Percentiles rank a stretch among this genome's conserved stretches.
These are phyloP conservation scores for Delonix regia DNA, from an alignment of 306 rosid species.

Conservation along the genomic window DNA sequence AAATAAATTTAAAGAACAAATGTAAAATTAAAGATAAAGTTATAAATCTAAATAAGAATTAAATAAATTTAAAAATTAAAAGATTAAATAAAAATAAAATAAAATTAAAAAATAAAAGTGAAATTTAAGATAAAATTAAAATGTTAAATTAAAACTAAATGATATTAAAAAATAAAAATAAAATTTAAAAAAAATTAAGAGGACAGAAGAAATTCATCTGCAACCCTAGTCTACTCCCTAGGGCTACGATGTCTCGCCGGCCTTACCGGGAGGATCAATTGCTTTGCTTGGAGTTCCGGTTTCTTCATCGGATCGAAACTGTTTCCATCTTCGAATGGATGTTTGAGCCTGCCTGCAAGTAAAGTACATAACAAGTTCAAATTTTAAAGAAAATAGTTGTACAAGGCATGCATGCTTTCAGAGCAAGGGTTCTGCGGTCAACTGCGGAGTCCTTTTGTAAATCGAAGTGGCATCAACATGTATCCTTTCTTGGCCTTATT, in stretches of 20 bases:
- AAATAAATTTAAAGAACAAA: no score
- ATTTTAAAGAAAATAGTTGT: background rate
- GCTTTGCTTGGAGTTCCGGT: background rate
- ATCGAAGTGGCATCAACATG: conserved; percentile 47
- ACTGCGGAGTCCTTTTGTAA: conserved; percentile 35
- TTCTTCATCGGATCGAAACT: background rate
- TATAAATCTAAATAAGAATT: no score
- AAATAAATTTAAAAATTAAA: no score
- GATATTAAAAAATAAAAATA: no score
- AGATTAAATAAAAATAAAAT: no score
- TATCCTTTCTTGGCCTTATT: conserved; percentile 19
- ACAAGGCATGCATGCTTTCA: conserved; percentile 40
- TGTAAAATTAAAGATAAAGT: no score
- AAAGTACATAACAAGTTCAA: background rate
- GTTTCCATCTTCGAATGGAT: background rate
- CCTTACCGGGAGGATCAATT: background rate
- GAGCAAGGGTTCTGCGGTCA: conserved; percentile 47
- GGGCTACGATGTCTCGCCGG: background rate
- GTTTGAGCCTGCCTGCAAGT: background rate
- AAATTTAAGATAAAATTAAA: no score
- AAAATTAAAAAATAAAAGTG: no score
- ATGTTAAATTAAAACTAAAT: no score
- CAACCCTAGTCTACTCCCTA: background rate
- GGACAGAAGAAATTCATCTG: no score
- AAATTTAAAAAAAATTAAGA: no score